Conservation (phyloP, 306 rosid genomes). For the Sesbania bispinosa region DNA sequence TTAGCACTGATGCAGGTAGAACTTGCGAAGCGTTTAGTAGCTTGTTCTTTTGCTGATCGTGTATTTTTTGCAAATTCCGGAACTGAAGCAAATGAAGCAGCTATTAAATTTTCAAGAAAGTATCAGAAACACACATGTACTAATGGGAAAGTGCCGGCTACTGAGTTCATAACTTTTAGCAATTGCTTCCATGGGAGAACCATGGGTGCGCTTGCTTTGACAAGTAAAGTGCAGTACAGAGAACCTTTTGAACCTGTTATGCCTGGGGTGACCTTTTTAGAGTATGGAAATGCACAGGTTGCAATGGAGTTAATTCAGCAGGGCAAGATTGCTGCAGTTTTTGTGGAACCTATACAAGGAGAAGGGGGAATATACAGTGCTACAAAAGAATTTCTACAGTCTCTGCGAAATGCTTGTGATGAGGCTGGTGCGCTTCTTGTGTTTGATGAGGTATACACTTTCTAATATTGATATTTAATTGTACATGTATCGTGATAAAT, state of each 20-base stretch:
- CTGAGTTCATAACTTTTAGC: constrained; percentile 65
- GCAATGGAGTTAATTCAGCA: constrained; percentile 46
- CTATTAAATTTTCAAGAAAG: constrained; percentile 82
- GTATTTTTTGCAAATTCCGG: constrained; percentile 80
- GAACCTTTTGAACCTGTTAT: constrained; percentile 86
- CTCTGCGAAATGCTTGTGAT: constrained; percentile 68
- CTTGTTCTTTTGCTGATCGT: constrained; percentile 72
- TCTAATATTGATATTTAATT: not conserved
- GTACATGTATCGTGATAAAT: not conserved
- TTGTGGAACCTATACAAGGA: constrained; percentile 89
- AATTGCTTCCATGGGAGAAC: constrained; percentile 90
- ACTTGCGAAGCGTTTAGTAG: constrained; percentile 67
- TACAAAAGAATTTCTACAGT: constrained; percentile 68
- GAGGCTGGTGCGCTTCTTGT: constrained; percentile 70
- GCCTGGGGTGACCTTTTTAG: constrained; percentile 84
- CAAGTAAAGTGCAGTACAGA: constrained; percentile 82
- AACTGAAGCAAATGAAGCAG: constrained; percentile 90
- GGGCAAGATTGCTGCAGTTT: constrained; percentile 72
- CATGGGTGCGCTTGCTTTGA: constrained; percentile 85
- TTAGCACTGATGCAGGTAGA: constrained; percentile 51
- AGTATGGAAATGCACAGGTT: constrained; percentile 63
- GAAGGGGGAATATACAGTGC: constrained; percentile 88
- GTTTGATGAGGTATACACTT: constrained; percentile 68
- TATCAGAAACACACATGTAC: constrained; percentile 55
- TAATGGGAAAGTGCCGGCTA: constrained; percentile 49